These are phyloP conservation scores for Quercus suber DNA, from an alignment of 306 rosid species.

Conservation along the genomic window DNA sequence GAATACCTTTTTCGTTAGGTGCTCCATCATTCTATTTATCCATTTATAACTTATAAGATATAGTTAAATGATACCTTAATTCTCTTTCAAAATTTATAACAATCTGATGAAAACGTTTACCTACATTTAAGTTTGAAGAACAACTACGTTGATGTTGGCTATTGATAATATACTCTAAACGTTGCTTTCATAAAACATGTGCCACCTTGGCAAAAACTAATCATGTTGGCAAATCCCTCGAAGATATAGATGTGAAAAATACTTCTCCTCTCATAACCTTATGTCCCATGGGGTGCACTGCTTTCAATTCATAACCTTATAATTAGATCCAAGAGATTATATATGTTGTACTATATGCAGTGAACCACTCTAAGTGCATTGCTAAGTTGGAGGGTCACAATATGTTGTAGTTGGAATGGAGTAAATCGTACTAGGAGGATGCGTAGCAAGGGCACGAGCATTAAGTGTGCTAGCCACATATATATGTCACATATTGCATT, in stretches of 20 bases:
- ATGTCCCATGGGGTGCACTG: neutral
- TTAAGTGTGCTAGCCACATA: neutral
- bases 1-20: slow-evolving; percentile 22
- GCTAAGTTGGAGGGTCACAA: neutral
- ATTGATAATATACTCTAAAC: neutral
- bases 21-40: slow-evolving; percentile 4
- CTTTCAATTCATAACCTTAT: neutral
- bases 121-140: neutral
- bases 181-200: neutral
- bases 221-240: neutral
- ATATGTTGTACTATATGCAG: neutral
- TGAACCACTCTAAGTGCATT: neutral
- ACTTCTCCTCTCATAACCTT: neutral
- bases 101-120: neutral
- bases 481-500: neutral
- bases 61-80: neutral
- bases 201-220: neutral
- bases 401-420: neutral
- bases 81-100: neutral
- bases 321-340: neutral
- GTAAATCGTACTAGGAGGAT: neutral
- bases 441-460: neutral
- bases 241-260: neutral
- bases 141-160: neutral
- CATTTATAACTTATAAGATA: neutral